Conservation (phyloP, 805 yeast genomes). For the Metschnikowia colocasiae region DNA sequence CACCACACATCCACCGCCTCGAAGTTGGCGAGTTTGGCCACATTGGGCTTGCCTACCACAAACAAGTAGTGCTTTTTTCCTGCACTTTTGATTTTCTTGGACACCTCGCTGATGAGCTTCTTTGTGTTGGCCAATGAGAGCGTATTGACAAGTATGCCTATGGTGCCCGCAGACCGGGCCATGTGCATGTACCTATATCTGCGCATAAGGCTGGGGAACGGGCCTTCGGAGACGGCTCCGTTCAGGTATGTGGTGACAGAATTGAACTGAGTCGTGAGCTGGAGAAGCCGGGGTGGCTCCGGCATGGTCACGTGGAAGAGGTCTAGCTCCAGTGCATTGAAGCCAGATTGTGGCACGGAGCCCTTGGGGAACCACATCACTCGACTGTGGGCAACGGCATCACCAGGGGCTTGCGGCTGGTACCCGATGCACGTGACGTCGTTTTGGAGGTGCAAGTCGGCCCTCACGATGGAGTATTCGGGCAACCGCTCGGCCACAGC, state of each 20-base stretch:
- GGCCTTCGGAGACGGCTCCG: constrained; percentile 48
- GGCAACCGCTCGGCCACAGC: constrained; percentile 35
- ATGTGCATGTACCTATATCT: constrained; percentile 83
- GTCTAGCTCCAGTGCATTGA: constrained; percentile 43
- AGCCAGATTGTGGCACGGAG: neutral
- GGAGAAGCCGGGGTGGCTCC: constrained; percentile 72
- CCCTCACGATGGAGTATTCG: constrained; percentile 23
- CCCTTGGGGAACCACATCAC: neutral
- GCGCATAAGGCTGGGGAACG: constrained; percentile 75
- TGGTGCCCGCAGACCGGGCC: constrained; percentile 87
- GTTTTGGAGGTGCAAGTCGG: constrained; percentile 29
- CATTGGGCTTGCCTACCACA: constrained; percentile 97
- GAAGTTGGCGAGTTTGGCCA: constrained; percentile 93
- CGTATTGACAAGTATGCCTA: constrained; percentile 89
- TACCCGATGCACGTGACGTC: constrained; percentile 42
- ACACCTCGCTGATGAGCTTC: constrained; percentile 57
- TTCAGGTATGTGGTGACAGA: constrained; percentile 48
- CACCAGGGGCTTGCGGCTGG: constrained; percentile 17
- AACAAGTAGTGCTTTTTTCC: constrained; percentile 91
- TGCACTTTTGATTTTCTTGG: constrained; percentile 58
- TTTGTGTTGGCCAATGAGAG: constrained; percentile 75
- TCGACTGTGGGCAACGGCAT: constrained; percentile 18
- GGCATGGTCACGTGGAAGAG: constrained; percentile 73
- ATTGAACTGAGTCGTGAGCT: constrained; percentile 66
- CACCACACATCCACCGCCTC: constrained; percentile 96